Evolutionary conservation across 208 protist species (phyloP).

Genomic region (Leishmania braziliensis): DNA sequence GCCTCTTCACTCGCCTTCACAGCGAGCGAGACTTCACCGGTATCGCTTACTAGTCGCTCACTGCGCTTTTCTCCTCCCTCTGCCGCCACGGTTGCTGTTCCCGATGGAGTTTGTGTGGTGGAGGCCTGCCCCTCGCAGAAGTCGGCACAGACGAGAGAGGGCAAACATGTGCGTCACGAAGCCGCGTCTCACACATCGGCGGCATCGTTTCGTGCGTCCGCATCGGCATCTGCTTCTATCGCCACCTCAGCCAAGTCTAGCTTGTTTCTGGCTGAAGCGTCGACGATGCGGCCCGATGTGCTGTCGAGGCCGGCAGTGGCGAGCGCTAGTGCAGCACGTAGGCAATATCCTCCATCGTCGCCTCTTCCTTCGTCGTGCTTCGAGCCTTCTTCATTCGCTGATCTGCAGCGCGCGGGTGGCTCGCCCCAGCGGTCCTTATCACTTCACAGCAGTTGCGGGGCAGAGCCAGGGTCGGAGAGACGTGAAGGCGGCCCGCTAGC

Average conservation of each 20-base stretch:
- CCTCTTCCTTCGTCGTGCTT: not conserved
- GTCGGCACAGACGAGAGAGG: not conserved
- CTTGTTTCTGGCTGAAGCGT: not conserved
- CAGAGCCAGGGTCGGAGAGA: not conserved
- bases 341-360: not conserved
- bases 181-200: not conserved
- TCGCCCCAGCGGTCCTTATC: not conserved
- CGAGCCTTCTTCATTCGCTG: not conserved
- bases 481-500: not conserved
- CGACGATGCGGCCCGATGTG: not conserved
- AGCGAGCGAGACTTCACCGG: not conserved
- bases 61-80: not conserved
- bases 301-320: not conserved
- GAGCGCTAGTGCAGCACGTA: not conserved
- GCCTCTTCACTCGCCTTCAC: constrained; percentile 17
- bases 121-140: not conserved
- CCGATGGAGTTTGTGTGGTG: not conserved
- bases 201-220: not conserved
- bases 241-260: not conserved
- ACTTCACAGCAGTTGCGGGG: not conserved
- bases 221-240: not conserved
- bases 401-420: not conserved
- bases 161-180: not conserved
- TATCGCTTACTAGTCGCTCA: not conserved
- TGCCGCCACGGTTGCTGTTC: constrained; percentile 1